A percentile compares a stretch with the other conserved stretches of the same genome.
phyloP scores from a whole-genome alignment of 331 rosid species.

The Pyracantha coccinea region DNA sequence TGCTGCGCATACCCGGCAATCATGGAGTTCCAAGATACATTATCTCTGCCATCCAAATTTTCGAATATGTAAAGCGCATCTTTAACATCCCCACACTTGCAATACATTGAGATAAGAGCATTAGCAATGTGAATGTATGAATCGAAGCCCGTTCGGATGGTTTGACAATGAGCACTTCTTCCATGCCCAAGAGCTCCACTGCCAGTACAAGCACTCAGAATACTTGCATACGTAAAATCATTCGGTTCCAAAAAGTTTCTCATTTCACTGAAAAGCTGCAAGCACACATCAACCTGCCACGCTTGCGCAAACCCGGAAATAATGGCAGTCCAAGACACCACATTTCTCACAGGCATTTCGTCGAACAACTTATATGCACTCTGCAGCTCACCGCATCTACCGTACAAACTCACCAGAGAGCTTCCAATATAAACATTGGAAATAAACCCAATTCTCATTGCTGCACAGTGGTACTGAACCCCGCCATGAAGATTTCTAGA shows the following conservation, averaged over 20 bases:
- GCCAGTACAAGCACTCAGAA: constrained; percentile 69
- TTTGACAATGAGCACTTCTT: constrained; percentile 54
- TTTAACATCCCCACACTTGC: constrained; percentile 61
- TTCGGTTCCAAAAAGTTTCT: constrained; percentile 40
- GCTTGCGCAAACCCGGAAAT: constrained; percentile 70
- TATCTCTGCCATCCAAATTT: constrained; percentile 40
- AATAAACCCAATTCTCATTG: constrained; percentile 48
- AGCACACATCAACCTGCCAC: constrained; percentile 49
- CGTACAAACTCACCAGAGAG: constrained; percentile 58
- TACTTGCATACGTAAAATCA: constrained; percentile 56
- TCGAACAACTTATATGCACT: constrained; percentile 46
- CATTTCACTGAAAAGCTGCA: constrained; percentile 59
- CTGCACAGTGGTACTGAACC: constrained; percentile 64
- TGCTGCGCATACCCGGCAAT: constrained; percentile 75
- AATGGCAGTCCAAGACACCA: constrained; percentile 76
- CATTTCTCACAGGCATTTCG: constrained; percentile 73
- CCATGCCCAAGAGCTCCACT: constrained; percentile 88
- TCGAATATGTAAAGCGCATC: constrained; percentile 54
- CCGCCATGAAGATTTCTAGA: constrained; percentile 46
- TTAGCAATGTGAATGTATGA: constrained; percentile 43
- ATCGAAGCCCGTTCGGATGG: constrained; percentile 47
- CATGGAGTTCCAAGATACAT: constrained; percentile 82
- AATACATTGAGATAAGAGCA: constrained; percentile 78
- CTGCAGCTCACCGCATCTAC: constrained; percentile 40
- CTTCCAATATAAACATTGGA: constrained; percentile 70